Percentiles rank a stretch among this genome's conserved stretches.
Conservation (phyloP, 176 grass and related monocot species). For the maize (Zea mays) region Zm-B73-REFERENCE-NAM-5.0 NC_050103.1:158794001-158794500, state of each 20-base stretch:
- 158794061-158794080: slow-evolving; percentile 28
- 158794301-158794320: slow-evolving; percentile 77
- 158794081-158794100: slow-evolving; percentile 26
- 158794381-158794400: slow-evolving; percentile 75
- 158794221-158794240: slow-evolving; percentile 67
- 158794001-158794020: slow-evolving; percentile 65
- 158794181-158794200: slow-evolving; percentile 65
- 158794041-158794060: slow-evolving; percentile 6
- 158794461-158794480: slow-evolving; percentile 14
- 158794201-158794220: slow-evolving; percentile 73
- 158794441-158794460: slow-evolving; percentile 10
- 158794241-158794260: slow-evolving; percentile 63
- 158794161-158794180: slow-evolving; percentile 18
- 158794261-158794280: slow-evolving; percentile 78
- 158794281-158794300: slow-evolving; percentile 48
- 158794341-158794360: slow-evolving; percentile 82
- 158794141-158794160: slow-evolving; percentile 37
- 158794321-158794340: slow-evolving; percentile 70
- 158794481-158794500: slow-evolving; percentile 54
- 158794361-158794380: slow-evolving; percentile 60
- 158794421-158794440: slow-evolving; percentile 45
- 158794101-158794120: background rate
- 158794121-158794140: slow-evolving; percentile 16
- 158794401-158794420: slow-evolving; percentile 46
- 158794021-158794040: slow-evolving; percentile 70